Evolutionary conservation across 2,329 filamentous ascomycete genomes (phyloP).

Genomic region (Talaromyces sp.): DNA sequence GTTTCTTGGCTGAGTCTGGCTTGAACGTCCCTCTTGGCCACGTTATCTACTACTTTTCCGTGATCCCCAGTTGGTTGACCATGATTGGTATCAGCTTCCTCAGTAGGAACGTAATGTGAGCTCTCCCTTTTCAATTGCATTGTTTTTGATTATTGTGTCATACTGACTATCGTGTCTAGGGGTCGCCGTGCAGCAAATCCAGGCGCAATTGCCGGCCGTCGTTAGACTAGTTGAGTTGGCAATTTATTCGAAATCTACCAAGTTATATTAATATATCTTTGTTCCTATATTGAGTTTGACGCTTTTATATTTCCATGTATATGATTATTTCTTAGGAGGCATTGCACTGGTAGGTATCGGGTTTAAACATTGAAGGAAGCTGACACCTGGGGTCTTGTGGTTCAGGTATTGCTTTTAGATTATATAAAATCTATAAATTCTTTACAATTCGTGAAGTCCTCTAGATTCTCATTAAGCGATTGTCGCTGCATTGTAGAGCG

Average conservation of each 20-base stretch:
- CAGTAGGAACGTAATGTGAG: conserved; percentile 62
- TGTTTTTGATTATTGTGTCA: neutral
- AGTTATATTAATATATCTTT: conserved; percentile 16
- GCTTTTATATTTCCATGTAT: neutral
- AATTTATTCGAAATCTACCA: conserved; percentile 5
- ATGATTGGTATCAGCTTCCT: conserved; percentile 64
- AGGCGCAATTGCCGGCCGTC: conserved; percentile 21
- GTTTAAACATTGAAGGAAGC: neutral
- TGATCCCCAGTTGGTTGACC: conserved; percentile 63
- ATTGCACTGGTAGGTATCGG: neutral
- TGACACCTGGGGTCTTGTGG: no score
- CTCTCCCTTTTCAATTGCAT: conserved; percentile 12
- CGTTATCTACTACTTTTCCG: conserved; percentile 55
- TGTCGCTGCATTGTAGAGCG: neutral
- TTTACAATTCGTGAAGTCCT: neutral
- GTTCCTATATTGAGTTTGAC: neutral
- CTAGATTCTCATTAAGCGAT: no score
- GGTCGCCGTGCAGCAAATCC: conserved; percentile 32
- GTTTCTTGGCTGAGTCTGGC: conserved; percentile 53
- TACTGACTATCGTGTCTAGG: conserved; percentile 22
- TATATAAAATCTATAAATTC: neutral
- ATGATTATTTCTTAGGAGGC: neutral
- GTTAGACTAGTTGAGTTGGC: conserved; percentile 23
- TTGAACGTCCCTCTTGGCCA: conserved; percentile 58
- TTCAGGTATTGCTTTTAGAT: neutral